These are phyloP conservation scores for Jaminaea rosea DNA, from an alignment of 1,284 basidiomycete species.

Conservation along the genomic window DNA sequence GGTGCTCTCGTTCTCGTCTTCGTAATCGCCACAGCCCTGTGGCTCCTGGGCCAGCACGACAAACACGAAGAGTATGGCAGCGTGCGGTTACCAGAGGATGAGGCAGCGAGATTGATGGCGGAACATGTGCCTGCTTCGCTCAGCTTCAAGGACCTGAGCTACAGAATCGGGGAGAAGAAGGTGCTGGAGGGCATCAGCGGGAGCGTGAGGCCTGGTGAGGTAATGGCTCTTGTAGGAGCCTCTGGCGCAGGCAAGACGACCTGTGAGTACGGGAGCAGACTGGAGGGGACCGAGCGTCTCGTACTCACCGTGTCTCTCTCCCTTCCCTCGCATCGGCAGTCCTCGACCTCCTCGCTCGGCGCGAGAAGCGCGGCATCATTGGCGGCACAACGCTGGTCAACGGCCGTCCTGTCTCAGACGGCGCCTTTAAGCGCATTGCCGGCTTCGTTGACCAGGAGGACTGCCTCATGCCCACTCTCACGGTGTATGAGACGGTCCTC, in stretches of 20 bases:
- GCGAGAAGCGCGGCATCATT: slow-evolving; percentile 71
- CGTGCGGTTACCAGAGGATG: slow-evolving; percentile 53
- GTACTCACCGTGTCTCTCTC: not conserved
- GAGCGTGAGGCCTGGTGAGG: slow-evolving; percentile 82
- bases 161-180: slow-evolving; percentile 46
- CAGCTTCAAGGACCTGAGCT: slow-evolving; percentile 76
- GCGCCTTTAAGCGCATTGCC: slow-evolving; percentile 71
- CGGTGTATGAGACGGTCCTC: slow-evolving; percentile 92
- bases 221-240: slow-evolving; percentile 89
- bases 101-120: slow-evolving; percentile 73
- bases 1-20: slow-evolving; percentile 60
- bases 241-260: slow-evolving; percentile 96
- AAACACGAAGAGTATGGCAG: slow-evolving; percentile 22
- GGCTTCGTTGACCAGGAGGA: slow-evolving; percentile 98
- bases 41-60: slow-evolving; percentile 20
- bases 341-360: slow-evolving; percentile 86
- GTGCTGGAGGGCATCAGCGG: slow-evolving; percentile 34
- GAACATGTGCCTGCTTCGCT: slow-evolving; percentile 87
- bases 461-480: slow-evolving; percentile 87
- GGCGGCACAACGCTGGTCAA: slow-evolving; percentile 73
- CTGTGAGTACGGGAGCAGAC: slow-evolving; percentile 19
- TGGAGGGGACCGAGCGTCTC: not conserved
- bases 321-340: slow-evolving; percentile 45
- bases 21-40: slow-evolving; percentile 48
- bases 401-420: slow-evolving; percentile 65